Base-by-base conservation (phyloP, 2,329 filamentous ascomycete genomes). In the Pseudogymnoascus sp. region DNA sequence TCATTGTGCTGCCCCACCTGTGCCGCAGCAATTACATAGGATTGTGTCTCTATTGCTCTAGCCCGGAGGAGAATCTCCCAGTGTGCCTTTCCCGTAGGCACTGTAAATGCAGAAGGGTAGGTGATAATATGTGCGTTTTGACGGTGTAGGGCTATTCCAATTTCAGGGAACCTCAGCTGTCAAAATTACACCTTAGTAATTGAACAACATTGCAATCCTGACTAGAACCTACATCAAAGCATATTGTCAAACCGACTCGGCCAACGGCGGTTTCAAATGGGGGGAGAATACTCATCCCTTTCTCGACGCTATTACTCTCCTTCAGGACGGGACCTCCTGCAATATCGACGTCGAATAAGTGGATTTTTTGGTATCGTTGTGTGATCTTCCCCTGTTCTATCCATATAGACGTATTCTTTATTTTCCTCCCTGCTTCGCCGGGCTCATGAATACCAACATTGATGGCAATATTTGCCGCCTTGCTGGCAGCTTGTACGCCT, bases 401-500 rank as follows among this genome's bases (percentile, higher is more conserved):
- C 84, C 85, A 89, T 50, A 89, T 76, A 28, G 85, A 75, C 0
- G 82, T 84, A 69, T 89, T 89, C 63, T 81, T 82, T 38, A 89
- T 79, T 60, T 80, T 78, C 38, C 77, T 76, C 15, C 73, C 74
- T 39, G 76, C 72, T 14, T 73, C 61, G 61, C 75, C 76, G 1
- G 88, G 85, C 64, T 93, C 89, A 75, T 97, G 93, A 65, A 97
- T 85, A 3, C 93, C 93, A 33, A 96, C 91, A 71, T 91, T 90
- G 62, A 97, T 88, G 25, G 87, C 83, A 4, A 97, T 74, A 0
- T 74, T 74, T 68, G 87, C 78, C 53, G 82, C 70, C 41, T 77
- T 78, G 1, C 92, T 92, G 18, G 85, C 85, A 20, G 82, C 75
- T 64, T 84, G 85, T 1, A 97, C 81, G 3, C 91, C 91, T 0